Conservation (phyloP, 805 yeast genomes). For the Pichia ethanolica region DNA sequence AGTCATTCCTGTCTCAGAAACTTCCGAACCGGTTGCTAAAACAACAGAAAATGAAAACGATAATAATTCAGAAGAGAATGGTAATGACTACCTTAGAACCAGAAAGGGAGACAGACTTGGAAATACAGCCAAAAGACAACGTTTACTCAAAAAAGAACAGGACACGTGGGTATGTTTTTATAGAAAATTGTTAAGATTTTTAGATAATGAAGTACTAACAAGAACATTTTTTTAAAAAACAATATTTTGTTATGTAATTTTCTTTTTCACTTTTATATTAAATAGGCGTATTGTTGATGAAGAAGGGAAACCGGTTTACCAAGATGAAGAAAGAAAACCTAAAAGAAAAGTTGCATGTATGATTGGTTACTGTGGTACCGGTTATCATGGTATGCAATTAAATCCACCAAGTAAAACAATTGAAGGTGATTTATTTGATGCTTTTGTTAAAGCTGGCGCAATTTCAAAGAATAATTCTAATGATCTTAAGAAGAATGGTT, state of each 20-base stretch:
- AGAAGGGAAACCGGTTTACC: slow-evolving; percentile 51
- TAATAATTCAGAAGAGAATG: not conserved
- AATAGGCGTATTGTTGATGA: slow-evolving; percentile 45
- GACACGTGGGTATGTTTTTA: slow-evolving; percentile 53
- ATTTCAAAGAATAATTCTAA: slow-evolving; percentile 78
- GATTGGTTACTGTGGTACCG: slow-evolving; percentile 94
- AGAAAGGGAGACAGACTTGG: slow-evolving; percentile 23
- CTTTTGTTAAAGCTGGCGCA: slow-evolving; percentile 82
- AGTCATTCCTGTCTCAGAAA: not conserved
- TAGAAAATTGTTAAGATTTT: not conserved
- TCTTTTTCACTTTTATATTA: not conserved
- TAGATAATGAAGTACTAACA: slow-evolving; percentile 10
- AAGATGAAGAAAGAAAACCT: slow-evolving; percentile 57
- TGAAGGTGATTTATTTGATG: slow-evolving; percentile 81
- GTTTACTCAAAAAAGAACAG: slow-evolving; percentile 25
- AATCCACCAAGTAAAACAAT: slow-evolving; percentile 86
- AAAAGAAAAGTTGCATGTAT: slow-evolving; percentile 84
- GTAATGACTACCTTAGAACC: slow-evolving; percentile 6
- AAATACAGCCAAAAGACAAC: slow-evolving; percentile 24
- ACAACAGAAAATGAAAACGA: not conserved
- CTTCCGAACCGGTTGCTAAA: not conserved
- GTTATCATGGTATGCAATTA: slow-evolving; percentile 93
- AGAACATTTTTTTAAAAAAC: not conserved
- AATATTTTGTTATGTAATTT: too few species aligned
- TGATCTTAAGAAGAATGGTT: slow-evolving; percentile 81